These are phyloP conservation scores for Phaeoacremonium minimum DNA, from an alignment of 2,329 filamentous ascomycete species.

Conservation along the genomic window DNA sequence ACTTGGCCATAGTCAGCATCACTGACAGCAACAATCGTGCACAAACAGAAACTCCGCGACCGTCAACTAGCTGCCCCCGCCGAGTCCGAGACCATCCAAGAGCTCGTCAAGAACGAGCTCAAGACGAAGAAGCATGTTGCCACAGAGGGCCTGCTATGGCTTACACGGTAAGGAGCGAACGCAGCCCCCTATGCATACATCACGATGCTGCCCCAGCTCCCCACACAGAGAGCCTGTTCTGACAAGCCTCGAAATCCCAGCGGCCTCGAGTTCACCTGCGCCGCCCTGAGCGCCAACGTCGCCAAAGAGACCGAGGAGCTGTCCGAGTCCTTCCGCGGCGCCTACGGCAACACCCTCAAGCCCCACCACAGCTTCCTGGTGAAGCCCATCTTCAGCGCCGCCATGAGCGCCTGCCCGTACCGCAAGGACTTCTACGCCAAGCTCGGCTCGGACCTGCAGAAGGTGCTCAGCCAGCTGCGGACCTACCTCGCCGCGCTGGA, in stretches of 20 bases:
- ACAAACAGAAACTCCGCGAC: conserved; percentile 75
- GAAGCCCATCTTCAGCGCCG: conserved; percentile 88
- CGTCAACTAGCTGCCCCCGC: conserved; percentile 73
- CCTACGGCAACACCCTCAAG: conserved; percentile 85
- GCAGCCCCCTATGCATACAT: conserved; percentile 1
- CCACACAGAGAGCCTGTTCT: no score
- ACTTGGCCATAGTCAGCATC: no score
- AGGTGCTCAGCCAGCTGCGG: conserved; percentile 61
- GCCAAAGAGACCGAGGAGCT: conserved; percentile 69
- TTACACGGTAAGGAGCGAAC: conserved; percentile 62
- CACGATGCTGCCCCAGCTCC: conserved; percentile 5
- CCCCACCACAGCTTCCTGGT: conserved; percentile 84
- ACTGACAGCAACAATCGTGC: neutral
- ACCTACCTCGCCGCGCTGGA: conserved; percentile 75
- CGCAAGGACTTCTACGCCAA: conserved; percentile 90
- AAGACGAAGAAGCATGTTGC: conserved; percentile 85
- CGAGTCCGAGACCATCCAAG: conserved; percentile 80
- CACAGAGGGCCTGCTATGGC: conserved; percentile 87
- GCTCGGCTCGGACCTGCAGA: conserved; percentile 63
- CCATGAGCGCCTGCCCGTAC: conserved; percentile 92
- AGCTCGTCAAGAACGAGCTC: conserved; percentile 80
- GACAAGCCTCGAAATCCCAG: conserved; percentile 37
- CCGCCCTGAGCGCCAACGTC: conserved; percentile 76
- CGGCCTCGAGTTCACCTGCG: conserved; percentile 88
- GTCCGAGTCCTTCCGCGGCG: conserved; percentile 76